These are phyloP conservation scores for Gyrodon lividus DNA, from an alignment of 768 basidiomycete genomes.

Conservation along the genomic window DNA sequence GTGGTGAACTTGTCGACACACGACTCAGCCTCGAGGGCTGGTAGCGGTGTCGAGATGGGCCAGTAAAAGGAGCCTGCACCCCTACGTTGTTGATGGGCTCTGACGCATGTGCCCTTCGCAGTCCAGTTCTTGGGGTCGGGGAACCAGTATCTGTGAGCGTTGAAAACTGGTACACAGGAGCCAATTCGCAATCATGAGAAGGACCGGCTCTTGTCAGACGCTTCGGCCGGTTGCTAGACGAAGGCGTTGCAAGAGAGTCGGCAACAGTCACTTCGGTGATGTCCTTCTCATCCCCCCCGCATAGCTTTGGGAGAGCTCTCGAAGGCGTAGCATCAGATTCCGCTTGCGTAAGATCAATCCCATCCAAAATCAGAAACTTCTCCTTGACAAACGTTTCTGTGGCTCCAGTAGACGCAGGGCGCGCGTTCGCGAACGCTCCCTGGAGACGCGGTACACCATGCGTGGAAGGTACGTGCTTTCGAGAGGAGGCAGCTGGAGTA, in stretches of 20 bases:
- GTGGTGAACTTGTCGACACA: neutral
- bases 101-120: constrained; percentile 1
- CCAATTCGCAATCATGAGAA: neutral
- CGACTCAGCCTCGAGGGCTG: neutral
- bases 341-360: constrained; percentile 4
- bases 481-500: constrained; percentile 20
- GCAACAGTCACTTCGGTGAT: neutral
- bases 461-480: constrained; percentile 11
- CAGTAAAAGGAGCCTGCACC: constrained; percentile 4
- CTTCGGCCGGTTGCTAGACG: constrained; percentile 5
- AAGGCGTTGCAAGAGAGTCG: constrained; percentile 12
- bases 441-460: neutral
- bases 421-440: neutral
- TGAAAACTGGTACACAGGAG: neutral
- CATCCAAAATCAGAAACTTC: neutral
- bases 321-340: constrained; percentile 2
- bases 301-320: neutral
- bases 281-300: neutral
- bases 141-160: constrained; percentile 1
- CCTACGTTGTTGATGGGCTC: neutral
- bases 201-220: neutral
- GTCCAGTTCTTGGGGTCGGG: constrained; percentile 17
- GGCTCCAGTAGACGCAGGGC: neutral
- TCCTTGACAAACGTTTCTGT: neutral
- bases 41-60: neutral